Conservation (phyloP, 139 green algal genomes). For the Ettlia oleoabundans region DNA sequence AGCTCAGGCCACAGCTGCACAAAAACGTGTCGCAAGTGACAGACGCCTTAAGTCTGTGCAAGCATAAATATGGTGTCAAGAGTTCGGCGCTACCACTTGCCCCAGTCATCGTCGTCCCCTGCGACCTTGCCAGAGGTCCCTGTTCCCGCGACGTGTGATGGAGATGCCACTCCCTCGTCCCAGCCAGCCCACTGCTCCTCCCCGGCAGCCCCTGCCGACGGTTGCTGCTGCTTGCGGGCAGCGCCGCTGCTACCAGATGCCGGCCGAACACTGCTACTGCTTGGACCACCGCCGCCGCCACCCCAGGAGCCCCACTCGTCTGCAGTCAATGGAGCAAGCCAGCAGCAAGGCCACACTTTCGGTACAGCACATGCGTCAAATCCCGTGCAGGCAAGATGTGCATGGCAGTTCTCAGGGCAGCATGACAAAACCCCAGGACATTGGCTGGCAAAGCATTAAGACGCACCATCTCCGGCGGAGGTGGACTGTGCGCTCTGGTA, state of each 20-base stretch:
- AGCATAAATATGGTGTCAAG: no score
- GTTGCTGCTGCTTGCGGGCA: constrained; percentile 12
- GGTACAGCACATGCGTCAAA: background rate
- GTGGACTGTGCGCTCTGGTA: no score
- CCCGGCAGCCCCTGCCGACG: constrained; percentile 2
- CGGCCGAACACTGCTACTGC: background rate
- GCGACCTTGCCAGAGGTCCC: constrained; percentile 8
- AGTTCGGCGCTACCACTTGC: constrained; percentile 44
- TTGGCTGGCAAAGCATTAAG: no score
- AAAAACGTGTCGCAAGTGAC: no score
- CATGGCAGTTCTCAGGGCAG: no score
- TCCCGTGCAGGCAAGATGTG: background rate
- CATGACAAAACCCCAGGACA: no score
- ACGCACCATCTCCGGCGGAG: no score
- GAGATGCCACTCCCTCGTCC: constrained; percentile 5
- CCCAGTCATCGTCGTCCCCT: constrained; percentile 40
- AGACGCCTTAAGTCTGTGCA: no score
- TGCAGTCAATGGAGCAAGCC: background rate
- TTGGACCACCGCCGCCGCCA: background rate
- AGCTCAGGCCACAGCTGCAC: no score
- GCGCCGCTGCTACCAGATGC: background rate
- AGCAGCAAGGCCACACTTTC: background rate
- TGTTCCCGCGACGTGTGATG: background rate
- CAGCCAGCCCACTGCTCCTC: constrained; percentile 26
- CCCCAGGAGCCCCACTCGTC: background rate